These are phyloP conservation scores for Cutaneotrichosporon dermatis DNA, from an alignment of 1,284 basidiomycete species.

Conservation along the genomic window DNA sequence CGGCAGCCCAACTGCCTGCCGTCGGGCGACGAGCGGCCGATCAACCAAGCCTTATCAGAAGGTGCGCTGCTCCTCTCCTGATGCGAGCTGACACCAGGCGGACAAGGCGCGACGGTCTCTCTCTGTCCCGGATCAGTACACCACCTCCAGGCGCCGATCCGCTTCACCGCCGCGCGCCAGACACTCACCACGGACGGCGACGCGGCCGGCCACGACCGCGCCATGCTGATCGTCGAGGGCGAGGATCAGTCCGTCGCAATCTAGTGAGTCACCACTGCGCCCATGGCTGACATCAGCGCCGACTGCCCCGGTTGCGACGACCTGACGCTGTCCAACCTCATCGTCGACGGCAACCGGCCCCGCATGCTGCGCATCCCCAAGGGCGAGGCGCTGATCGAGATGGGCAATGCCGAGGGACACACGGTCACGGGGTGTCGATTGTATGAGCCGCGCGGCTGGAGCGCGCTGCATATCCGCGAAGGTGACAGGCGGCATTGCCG, in stretches of 20 bases:
- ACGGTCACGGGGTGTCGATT: slow-evolving; percentile 43
- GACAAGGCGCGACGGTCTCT: slow-evolving; percentile 31
- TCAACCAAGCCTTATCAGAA: slow-evolving; percentile 37
- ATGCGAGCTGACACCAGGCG: slow-evolving; percentile 28
- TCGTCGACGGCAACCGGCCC: slow-evolving; percentile 49
- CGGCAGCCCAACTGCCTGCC: background rate
- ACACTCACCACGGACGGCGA: slow-evolving; percentile 36
- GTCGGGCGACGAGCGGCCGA: slow-evolving; percentile 39
- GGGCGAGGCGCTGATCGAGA: slow-evolving; percentile 45
- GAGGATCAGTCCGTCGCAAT: slow-evolving; percentile 38
- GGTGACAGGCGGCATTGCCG: slow-evolving; percentile 46
- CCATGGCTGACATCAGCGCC: slow-evolving; percentile 32
- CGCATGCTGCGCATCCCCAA: slow-evolving; percentile 41
- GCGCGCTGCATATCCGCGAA: slow-evolving; percentile 48
- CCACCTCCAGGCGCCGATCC: slow-evolving; percentile 36
- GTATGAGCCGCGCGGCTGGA: slow-evolving; percentile 50
- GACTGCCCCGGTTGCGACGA: slow-evolving; percentile 44
- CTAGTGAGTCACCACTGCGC: slow-evolving; percentile 23
- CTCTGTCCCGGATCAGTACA: slow-evolving; percentile 46
- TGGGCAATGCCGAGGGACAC: slow-evolving; percentile 47
- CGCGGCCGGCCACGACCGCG: slow-evolving; percentile 30
- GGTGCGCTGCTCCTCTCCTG: slow-evolving; percentile 24
- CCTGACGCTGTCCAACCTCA: slow-evolving; percentile 38
- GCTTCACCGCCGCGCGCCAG: slow-evolving; percentile 40
- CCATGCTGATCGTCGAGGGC: slow-evolving; percentile 43